phyloP scores from a whole-genome alignment of 345 rosid species.

The Boechera stricta region DNA sequence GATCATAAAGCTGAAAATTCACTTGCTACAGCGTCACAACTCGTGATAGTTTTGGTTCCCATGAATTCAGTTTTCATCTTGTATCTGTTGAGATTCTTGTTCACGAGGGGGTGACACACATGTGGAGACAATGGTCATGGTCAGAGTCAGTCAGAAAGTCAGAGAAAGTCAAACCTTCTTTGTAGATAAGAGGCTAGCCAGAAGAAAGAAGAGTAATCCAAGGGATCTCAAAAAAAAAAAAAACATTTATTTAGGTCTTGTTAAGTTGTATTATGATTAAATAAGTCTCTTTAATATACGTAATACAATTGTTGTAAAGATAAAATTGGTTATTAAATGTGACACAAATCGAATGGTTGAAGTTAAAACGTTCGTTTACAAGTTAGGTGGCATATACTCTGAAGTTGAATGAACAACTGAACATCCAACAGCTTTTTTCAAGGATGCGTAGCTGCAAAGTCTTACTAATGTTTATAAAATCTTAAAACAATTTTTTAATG shows the following conservation, averaged over 20 bases:
- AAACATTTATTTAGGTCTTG: not conserved
- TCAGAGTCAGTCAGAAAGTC: not conserved
- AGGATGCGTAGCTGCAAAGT: constrained; percentile 29
- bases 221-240: not conserved
- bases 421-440: constrained; percentile 15
- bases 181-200: not conserved
- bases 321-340: not conserved
- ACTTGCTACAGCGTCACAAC: constrained; percentile 49
- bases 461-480: not conserved
- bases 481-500: no score
- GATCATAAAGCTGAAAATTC: constrained; percentile 62
- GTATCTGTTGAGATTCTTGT: constrained; percentile 5
- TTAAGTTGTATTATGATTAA: not conserved
- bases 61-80: not conserved
- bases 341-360: constrained; percentile 9
- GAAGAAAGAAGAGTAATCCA: constrained; percentile 4
- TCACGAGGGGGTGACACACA: not conserved
- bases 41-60: constrained; percentile 15
- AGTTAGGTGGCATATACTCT: constrained; percentile 29
- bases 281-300: not conserved
- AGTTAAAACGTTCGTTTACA: constrained; percentile 12
- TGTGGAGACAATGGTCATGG: not conserved
- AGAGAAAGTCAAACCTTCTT: constrained; percentile 16
- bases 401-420: constrained; percentile 17
- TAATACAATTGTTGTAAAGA: not conserved